Conservation (phyloP, 306 rosid species). For the Gastrolobium villosum region DNA sequence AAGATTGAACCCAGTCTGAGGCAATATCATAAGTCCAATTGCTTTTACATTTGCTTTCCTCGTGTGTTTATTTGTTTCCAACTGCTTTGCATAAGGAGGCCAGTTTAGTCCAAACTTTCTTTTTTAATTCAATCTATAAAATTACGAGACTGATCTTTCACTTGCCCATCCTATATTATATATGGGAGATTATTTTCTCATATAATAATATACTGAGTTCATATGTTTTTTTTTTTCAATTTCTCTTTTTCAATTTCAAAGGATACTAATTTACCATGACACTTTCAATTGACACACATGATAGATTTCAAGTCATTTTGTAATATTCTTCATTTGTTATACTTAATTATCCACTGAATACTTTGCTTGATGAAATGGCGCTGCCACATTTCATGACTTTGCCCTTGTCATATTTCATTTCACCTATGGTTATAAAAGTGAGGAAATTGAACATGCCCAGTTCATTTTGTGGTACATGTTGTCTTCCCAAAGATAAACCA, state of each 20-base stretch:
- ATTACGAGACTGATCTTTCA: no score
- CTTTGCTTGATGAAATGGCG: slow-evolving; percentile 59
- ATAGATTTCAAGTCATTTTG: background rate
- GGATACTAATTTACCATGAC: background rate
- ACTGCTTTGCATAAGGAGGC: no score
- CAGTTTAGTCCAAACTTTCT: no score
- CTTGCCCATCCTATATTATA: no score
- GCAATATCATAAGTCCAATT: no score
- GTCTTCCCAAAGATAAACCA: slow-evolving; percentile 31
- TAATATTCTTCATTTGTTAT: background rate
- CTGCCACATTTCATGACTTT: slow-evolving; percentile 48
- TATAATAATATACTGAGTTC: no score
- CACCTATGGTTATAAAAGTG: slow-evolving; percentile 33
- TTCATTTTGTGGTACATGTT: slow-evolving; percentile 36
- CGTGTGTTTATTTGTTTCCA: no score
- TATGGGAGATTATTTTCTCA: no score
- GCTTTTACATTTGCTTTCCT: no score
- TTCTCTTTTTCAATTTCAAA: background rate
- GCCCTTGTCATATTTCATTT: slow-evolving; percentile 44
- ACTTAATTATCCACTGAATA: background rate
- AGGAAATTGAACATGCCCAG: slow-evolving; percentile 40
- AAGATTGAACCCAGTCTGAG: no score
- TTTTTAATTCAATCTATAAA: no score
- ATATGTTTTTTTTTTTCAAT: background rate
- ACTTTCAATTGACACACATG: background rate